Percentiles rank a stretch among this genome's conserved stretches.
phyloP scores from a whole-genome alignment of 768 basidiomycete genomes.

The Trametes cingulata region DNA sequence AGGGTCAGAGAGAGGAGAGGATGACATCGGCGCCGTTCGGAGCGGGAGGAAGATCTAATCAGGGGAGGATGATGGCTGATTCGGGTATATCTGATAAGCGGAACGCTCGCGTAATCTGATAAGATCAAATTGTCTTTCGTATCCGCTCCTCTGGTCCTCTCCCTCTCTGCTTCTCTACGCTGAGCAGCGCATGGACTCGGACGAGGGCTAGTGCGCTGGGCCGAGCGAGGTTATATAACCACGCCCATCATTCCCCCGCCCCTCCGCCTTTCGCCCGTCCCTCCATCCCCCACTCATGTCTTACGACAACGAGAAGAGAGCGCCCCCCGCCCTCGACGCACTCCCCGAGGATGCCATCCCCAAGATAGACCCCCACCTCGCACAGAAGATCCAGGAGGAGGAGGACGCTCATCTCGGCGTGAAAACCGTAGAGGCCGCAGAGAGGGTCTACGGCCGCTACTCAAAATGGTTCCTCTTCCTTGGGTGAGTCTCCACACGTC shows the following conservation, averaged over 20 bases:
- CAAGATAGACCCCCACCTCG: slow-evolving; percentile 7
- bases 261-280: neutral
- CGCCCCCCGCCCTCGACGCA: slow-evolving; percentile 1
- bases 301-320: slow-evolving; percentile 11
- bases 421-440: slow-evolving; percentile 49
- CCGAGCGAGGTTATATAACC: neutral
- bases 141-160: too few relatives aligned
- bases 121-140: too few relatives aligned
- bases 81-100: slow-evolving; percentile 12
- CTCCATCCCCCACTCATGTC: slow-evolving; percentile 1
- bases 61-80: slow-evolving; percentile 1
- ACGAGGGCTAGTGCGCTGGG: neutral
- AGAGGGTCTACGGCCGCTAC: slow-evolving; percentile 52
- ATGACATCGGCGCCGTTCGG: neutral
- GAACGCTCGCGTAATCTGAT: neutral
- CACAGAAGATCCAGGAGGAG: slow-evolving; percentile 19
- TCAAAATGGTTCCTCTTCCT: slow-evolving; percentile 62
- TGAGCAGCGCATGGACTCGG: neutral
- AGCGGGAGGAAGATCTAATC: neutral
- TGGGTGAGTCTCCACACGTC: slow-evolving; percentile 45
- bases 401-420: slow-evolving; percentile 43
- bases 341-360: slow-evolving; percentile 15
- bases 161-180: neutral
- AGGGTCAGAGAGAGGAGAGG: neutral
- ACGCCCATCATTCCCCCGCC: neutral